Conservation (phyloP, 345 rosid species). For the Sisymbrium altissimum region DNA sequence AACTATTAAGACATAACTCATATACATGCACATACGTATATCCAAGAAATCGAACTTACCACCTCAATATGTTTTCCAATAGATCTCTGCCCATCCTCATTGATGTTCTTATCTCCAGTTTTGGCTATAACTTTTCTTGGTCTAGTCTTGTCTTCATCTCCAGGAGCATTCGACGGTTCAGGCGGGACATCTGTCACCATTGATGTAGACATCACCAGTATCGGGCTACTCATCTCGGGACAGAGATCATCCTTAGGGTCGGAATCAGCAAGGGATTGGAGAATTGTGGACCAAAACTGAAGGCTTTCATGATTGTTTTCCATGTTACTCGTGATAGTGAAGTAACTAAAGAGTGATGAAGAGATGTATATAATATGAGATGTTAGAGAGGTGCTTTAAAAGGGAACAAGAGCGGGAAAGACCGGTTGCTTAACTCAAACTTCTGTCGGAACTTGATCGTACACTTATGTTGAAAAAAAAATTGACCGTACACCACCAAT, state of each 20-base stretch:
- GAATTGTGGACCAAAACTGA: slow-evolving; percentile 18
- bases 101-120: neutral
- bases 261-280: neutral
- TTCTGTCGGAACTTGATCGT: slow-evolving; percentile 14
- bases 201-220: neutral
- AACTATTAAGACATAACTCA: neutral
- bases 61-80: neutral
- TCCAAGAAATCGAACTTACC: slow-evolving; percentile 1
- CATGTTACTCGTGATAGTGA: neutral
- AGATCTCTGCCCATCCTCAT: neutral
- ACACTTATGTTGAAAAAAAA: no score
- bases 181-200: neutral
- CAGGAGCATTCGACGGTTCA: neutral
- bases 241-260: neutral
- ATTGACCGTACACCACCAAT: no score
- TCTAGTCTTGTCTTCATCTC: neutral
- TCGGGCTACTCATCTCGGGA: neutral
- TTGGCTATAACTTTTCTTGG: neutral
- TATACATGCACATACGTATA: neutral
- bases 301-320: neutral
- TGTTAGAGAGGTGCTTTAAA: neutral
- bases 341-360: neutral
- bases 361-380: neutral
- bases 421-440: neutral
- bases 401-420: slow-evolving; percentile 19